Percentiles rank a stretch among this genome's conserved stretches.
Conservation (phyloP, 345 rosid species). For the Firmiana major region DNA sequence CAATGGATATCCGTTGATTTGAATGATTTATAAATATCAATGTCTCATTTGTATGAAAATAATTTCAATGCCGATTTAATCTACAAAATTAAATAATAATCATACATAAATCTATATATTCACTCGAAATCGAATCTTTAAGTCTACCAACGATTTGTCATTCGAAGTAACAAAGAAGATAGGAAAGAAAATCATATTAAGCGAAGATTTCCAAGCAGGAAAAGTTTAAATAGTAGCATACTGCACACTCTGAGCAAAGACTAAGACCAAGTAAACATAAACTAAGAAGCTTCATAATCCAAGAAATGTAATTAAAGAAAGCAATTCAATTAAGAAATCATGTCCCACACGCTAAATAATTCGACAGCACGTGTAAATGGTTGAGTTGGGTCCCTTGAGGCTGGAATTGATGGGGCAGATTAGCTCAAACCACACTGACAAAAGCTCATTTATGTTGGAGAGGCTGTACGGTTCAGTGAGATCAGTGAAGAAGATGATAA, state of each 20-base stretch:
- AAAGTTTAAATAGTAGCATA: background rate
- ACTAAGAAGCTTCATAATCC: background rate
- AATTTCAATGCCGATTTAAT: background rate
- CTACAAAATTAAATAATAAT: too few species aligned
- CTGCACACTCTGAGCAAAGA: background rate
- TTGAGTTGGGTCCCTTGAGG: constrained; percentile 16
- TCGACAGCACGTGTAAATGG: constrained; percentile 11
- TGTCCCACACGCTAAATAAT: too few species aligned
- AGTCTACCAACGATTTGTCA: background rate
- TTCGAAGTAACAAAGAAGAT: background rate
- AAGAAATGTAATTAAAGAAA: background rate
- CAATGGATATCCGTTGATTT: background rate
- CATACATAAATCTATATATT: too few species aligned
- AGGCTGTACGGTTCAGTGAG: background rate
- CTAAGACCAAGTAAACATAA: background rate
- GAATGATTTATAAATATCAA: background rate
- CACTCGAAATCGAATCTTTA: background rate
- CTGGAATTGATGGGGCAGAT: constrained; percentile 6
- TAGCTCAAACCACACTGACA: background rate
- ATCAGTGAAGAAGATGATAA: background rate
- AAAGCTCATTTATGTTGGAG: background rate
- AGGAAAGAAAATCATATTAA: background rate
- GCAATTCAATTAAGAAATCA: background rate
- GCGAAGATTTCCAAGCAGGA: background rate
- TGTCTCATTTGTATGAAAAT: too few species aligned